Base-by-base conservation (phyloP, 345 rosid species). In the Brassica nigra region DNA sequence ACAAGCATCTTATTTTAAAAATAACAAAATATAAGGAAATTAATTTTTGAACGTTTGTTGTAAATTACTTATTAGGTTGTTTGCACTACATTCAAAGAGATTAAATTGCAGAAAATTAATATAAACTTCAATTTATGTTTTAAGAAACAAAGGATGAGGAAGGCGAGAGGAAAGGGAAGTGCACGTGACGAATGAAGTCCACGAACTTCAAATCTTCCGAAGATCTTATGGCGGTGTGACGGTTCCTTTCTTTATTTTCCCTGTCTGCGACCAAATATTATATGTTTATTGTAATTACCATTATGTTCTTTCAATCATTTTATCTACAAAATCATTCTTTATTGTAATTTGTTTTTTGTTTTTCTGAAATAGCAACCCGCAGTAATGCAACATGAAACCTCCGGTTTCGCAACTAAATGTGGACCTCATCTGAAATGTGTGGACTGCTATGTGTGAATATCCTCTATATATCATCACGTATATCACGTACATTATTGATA, bases 221-320 rank as follows among this genome's bases (percentile, higher is more conserved):
- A 68, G 78, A 79, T 79, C 75, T 68, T 74, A 47, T 67, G 82
- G 73, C 82, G 78, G 78, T 72, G 73, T 66, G 73, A 58, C 77
- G 73, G 73, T 79, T 74, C 70, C 23, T 59, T 73, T 73, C 57
- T 73, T 73, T 79, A 66, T 31, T 73, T 59, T 67, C 55, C 11
- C 44, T 58, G 62, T 79, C 67, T 58, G 8, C 18, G 2, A 6
- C 80, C 75, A 47, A 59, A 20, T 39, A 10, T 0, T 44, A 44
- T 14, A 4, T 49, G 62, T 31, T 62, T n/a, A 30, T 77, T 47
- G 8, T 36, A 11, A 29, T 0, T 23, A 52, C 4, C 37, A 70
- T 70, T 71, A 54, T 63, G 70, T 64, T 36, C 63, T 27, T 78
- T 64, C 29, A 77, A 49, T 77, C 65, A 8, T 47, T 61, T 57